A percentile compares a stretch with the other conserved stretches of the same genome.
phyloP scores from a whole-genome alignment of 257 asterid genomes.

The Solanum pinnatisectum region DNA sequence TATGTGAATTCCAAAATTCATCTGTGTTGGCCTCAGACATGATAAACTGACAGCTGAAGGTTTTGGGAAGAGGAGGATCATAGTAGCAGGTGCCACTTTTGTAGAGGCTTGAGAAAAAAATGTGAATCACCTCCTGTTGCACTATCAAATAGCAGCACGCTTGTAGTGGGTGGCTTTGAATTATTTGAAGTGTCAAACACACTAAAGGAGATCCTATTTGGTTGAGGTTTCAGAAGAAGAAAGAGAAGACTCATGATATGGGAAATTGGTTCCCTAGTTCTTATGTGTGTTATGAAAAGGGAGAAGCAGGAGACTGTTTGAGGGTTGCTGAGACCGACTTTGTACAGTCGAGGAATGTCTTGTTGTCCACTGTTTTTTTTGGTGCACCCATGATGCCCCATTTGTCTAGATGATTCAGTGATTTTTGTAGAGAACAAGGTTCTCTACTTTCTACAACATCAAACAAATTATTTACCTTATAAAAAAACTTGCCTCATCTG shows the following conservation, averaged over 20 bases:
- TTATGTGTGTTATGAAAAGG: not conserved
- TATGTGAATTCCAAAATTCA: not conserved
- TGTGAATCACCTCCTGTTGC: not conserved
- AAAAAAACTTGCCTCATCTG: not conserved
- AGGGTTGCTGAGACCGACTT: not conserved
- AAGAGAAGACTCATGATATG: not conserved
- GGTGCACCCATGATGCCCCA: not conserved
- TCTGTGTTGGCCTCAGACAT: not conserved
- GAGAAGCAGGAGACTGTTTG: not conserved
- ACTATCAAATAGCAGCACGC: not conserved
- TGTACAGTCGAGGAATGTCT: not conserved
- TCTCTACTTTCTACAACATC: not conserved
- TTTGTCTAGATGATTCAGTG: not conserved
- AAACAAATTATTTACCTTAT: not conserved
- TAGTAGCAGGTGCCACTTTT: not conserved
- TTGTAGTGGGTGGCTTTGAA: not conserved
- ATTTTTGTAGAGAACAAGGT: not conserved
- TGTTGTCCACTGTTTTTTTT: not conserved
- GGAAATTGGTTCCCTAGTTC: not conserved
- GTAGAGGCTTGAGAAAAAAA: not conserved
- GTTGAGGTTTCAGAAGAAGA: not conserved
- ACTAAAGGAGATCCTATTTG: not conserved
- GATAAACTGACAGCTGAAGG: not conserved
- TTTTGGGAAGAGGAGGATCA: not conserved
- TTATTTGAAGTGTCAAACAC: not conserved